Base-by-base conservation (phyloP, 805 yeast species). In the Monosporozyma servazzii region DNA sequence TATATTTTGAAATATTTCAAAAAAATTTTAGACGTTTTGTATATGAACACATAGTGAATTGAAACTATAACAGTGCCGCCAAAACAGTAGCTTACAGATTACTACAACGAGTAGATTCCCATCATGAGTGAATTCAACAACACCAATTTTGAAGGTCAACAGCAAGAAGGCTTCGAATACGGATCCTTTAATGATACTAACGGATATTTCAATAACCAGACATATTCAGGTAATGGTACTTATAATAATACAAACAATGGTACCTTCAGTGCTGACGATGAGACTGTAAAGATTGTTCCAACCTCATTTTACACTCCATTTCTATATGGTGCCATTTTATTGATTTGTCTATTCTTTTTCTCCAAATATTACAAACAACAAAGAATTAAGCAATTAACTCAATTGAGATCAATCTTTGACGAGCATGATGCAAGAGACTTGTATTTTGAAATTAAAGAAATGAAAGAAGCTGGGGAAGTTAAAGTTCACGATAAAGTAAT, bases 401-500 rank as follows among this genome's bases (percentile, higher is more conserved):
- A 76, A 43, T 76, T 85, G 57, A 79, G 78, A 58, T 90, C 96
- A 13, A 79, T 91, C 58, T 90, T 88, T 67, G 81, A 72, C 39
- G 81, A 78, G 54, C 85, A 86, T 68, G 75, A 78, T 55, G 78
- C 88, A 4, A 75, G 80, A 56, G 83, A 80, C 51, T 65, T 88
- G 54, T 88, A 83, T 66, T 66, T 73, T 49, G 76, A 81, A 47
- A 71, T 90, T 51, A 78, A 79, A 59, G 71, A 70, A 15, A 73
- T 72, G 59, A 54, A 54, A 44, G 67, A 63, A 23, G 53, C 58
- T 13, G 27, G 47, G 46, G 46, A 50, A 23, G 51, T 45, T 1
- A 79, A 79, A 54, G 86, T 89, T 5, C 89, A 90, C 56, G 91
- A 84, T 23, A 87, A 83, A 61, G 82, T 87, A 20, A 59, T 86